These are phyloP conservation scores for Stephania yunnanensis DNA, from an alignment of 164 flowering plant species.

Conservation along the genomic window DNA sequence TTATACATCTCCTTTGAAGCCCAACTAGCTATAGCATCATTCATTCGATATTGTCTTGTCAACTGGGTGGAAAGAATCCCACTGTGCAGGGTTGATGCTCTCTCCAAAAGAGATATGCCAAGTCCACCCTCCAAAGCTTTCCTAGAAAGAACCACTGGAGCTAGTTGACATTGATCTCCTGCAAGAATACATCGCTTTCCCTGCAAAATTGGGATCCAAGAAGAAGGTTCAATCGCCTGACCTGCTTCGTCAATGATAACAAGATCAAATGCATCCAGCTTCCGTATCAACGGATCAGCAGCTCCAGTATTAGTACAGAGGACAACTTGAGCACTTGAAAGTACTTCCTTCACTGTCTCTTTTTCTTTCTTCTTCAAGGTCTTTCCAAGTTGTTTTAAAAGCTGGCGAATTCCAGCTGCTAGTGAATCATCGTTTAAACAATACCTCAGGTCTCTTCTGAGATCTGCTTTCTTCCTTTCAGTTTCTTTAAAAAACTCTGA, in stretches of 20 bases:
- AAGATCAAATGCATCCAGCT: conserved; percentile 63
- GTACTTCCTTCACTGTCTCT: conserved; percentile 65
- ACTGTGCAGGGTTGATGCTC: conserved; percentile 63
- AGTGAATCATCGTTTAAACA: conserved; percentile 82
- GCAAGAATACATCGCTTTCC: conserved; percentile 85
- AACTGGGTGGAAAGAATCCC: conserved; percentile 63
- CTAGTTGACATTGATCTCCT: conserved; percentile 86
- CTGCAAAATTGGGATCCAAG: conserved; percentile 87
- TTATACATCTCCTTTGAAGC: conserved; percentile 95
- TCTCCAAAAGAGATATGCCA: conserved; percentile 75
- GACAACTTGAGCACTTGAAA: conserved; percentile 75
- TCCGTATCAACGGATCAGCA: conserved; percentile 73
- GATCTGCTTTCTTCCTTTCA: conserved; percentile 77
- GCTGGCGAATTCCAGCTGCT: conserved; percentile 94
- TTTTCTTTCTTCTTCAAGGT: conserved; percentile 73
- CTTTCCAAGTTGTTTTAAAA: conserved; percentile 81
- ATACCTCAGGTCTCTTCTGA: conserved; percentile 64
- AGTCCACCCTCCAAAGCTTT: conserved; percentile 87
- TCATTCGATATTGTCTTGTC: conserved; percentile 82
- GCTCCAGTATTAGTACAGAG: conserved; percentile 88
- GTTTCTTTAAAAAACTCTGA: conserved; percentile 44
- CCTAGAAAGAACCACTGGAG: conserved; percentile 82
- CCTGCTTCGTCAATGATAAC: conserved; percentile 93
- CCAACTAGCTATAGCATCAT: conserved; percentile 88
- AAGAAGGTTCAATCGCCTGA: conserved; percentile 92